Conservation (phyloP, 192 early-diverging fungal species). For the Podochytrium sp. region DNA sequence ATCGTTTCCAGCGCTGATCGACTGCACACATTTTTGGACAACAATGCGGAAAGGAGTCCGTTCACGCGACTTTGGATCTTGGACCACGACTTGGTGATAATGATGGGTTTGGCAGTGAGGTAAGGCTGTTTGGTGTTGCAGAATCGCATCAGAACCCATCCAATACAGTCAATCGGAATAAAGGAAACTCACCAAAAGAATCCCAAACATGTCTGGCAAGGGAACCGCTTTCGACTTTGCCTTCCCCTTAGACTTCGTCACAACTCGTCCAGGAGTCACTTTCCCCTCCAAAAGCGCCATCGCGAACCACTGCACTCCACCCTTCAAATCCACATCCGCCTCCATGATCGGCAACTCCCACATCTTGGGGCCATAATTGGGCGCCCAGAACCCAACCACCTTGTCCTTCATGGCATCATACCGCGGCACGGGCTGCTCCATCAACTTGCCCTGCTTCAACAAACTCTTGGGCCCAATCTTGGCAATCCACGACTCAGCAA, state of each 20-base stretch:
- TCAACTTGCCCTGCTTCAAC: conserved; percentile 71
- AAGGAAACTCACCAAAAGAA: conserved; percentile 15
- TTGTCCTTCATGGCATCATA: conserved; percentile 53
- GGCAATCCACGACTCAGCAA: conserved; percentile 83
- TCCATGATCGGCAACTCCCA: conserved; percentile 57
- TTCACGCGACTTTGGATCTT: conserved; percentile 44
- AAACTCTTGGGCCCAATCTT: conserved; percentile 73
- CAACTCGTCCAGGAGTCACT: conserved; percentile 28
- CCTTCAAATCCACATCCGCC: conserved; percentile 36
- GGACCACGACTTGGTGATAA: conserved; percentile 52
- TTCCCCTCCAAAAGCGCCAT: conserved; percentile 54
- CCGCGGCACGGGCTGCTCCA: conserved; percentile 75
- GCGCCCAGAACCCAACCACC: conserved; percentile 44
- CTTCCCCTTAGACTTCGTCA: conserved; percentile 13
- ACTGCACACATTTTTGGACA: conserved; percentile 21
- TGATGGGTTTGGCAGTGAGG: conserved; percentile 42
- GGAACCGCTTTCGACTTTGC: conserved; percentile 9
- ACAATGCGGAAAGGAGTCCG: conserved; percentile 40
- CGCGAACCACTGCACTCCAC: conserved; percentile 48
- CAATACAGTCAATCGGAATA: too few relatives aligned
- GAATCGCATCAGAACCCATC: too few relatives aligned
- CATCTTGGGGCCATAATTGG: conserved; percentile 55
- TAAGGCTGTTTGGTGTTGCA: too few relatives aligned
- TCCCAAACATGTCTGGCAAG: conserved; percentile 24
- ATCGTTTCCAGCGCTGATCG: conserved; percentile 31